Conservation (phyloP, 2,329 filamentous ascomycete genomes). For the Fusarium compactum region DNA sequence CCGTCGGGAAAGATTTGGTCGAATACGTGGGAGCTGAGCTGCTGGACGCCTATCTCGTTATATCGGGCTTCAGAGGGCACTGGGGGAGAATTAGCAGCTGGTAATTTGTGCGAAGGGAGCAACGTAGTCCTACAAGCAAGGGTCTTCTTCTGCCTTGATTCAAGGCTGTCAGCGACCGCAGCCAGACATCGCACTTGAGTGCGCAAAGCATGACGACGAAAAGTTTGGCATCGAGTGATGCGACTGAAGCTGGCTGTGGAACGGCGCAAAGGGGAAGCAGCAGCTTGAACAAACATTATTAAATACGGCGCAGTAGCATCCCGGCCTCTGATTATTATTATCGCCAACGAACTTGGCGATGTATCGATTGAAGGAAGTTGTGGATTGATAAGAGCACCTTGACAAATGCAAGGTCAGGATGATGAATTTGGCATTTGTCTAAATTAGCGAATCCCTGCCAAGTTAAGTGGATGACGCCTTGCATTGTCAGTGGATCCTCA, state of each 20-base stretch:
- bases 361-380: constrained; percentile 7
- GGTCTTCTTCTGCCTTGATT: constrained; percentile 40
- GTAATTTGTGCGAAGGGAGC: neutral
- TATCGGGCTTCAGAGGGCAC: constrained; percentile 73
- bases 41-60: constrained; percentile 95
- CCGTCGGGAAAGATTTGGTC: constrained; percentile 80
- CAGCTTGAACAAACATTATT: constrained; percentile 48
- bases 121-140: constrained; percentile 57
- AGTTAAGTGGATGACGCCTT: constrained; percentile 37
- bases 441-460: constrained; percentile 31
- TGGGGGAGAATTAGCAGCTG: constrained; percentile 35
- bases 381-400: constrained; percentile 17
- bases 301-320: constrained; percentile 47
- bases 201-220: constrained; percentile 53
- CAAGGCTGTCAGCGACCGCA: constrained; percentile 47
- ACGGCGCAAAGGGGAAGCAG: constrained; percentile 56
- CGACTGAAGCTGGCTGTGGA: constrained; percentile 62
- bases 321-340: constrained; percentile 17
- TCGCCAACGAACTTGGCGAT: constrained; percentile 21
- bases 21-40: constrained; percentile 86
- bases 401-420: constrained; percentile 16
- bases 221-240: constrained; percentile 62
- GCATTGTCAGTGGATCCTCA: constrained; percentile 28
- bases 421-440: constrained; percentile 40
- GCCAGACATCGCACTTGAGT: constrained; percentile 61